Base-by-base conservation (phyloP, 1,284 basidiomycete species). In the Trichosporon sp. region DNA sequence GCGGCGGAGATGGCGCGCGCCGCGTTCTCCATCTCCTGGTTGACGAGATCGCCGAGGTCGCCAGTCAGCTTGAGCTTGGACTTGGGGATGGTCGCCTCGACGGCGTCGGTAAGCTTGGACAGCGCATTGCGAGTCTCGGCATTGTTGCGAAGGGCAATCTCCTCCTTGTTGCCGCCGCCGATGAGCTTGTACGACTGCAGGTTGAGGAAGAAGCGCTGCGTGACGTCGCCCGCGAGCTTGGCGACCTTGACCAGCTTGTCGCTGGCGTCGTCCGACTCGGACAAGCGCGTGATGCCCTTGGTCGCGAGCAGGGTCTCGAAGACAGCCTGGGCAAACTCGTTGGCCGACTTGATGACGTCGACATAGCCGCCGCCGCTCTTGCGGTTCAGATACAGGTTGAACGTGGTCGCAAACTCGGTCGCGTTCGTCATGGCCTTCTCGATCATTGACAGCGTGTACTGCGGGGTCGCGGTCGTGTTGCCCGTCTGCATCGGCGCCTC, bases 381-480 rank as follows among this genome's bases (percentile, higher is more conserved):
- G 51, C 92, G 92, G 70, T 91, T 89, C 21, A 99, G 88, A 85
- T 94, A 94, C 14, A 97, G 88, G 82, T 94, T 94, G 87, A 96
- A 99, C 67, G 95, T 88, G 26, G 93, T 93, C 11, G 96, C 95
- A 81, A 99, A 99, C 81, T 99, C 96, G 73, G 91, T 98, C 16
- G 94, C 92, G 78, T 92, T 96, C 78, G 93, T 93, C 82, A 91
- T 87, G 3, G 94, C 92, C 86, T 98, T 98, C 84, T 99, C 97
- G 78, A 99, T 94, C 91, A 99, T 95, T 10, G 97, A 98, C 31
- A 98, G 86, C 0, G 96, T 97, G 82, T 98, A 99, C 81, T 98
- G 96, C 14, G 97, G 96, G 0, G 97, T 99, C 7, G 96, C 95
- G 76, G 92, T 96, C 74, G 92, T 89, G 85, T 98, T 98, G 59